Percentiles rank a stretch among this genome's conserved stretches.
Conservation (phyloP, 2,329 filamentous ascomycete genomes). For the Sphaerulina musiva region DNA sequence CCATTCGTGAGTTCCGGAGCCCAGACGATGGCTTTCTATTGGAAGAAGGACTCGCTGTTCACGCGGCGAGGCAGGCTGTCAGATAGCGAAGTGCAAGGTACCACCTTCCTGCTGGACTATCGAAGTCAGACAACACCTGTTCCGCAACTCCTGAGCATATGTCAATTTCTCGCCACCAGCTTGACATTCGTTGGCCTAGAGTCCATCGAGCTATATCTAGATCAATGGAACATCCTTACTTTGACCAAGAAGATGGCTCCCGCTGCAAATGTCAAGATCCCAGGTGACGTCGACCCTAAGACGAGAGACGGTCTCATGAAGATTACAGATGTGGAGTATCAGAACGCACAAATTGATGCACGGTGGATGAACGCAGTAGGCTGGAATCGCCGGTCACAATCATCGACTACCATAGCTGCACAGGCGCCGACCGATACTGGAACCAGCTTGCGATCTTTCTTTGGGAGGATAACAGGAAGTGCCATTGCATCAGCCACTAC, state of each 20-base stretch:
- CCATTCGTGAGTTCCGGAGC: slow-evolving; percentile 90
- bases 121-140: slow-evolving; percentile 80
- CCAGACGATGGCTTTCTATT: slow-evolving; percentile 97
- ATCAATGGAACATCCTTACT: slow-evolving; percentile 73
- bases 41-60: slow-evolving; percentile 97
- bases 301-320: slow-evolving; percentile 88
- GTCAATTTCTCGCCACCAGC: slow-evolving; percentile 90
- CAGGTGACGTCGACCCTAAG: slow-evolving; percentile 69
- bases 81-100: slow-evolving; percentile 52
- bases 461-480: slow-evolving; percentile 55
- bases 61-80: slow-evolving; percentile 73
- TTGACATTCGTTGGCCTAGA: slow-evolving; percentile 90
- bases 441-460: slow-evolving; percentile 61
- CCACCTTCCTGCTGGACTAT: slow-evolving; percentile 92
- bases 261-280: slow-evolving; percentile 63
- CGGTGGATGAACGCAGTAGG: slow-evolving; percentile 80
- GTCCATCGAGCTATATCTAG: slow-evolving; percentile 81
- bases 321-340: slow-evolving; percentile 69
- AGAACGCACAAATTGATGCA: slow-evolving; percentile 87
- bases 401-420: slow-evolving; percentile 14
- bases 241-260: slow-evolving; percentile 82
- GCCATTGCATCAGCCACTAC: slow-evolving; percentile 43
- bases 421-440: slow-evolving; percentile 35
- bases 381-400: slow-evolving; percentile 55
- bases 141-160: slow-evolving; percentile 76